Base-by-base conservation (phyloP, 805 yeast genomes). In the Candida endomychidarum region DNA sequence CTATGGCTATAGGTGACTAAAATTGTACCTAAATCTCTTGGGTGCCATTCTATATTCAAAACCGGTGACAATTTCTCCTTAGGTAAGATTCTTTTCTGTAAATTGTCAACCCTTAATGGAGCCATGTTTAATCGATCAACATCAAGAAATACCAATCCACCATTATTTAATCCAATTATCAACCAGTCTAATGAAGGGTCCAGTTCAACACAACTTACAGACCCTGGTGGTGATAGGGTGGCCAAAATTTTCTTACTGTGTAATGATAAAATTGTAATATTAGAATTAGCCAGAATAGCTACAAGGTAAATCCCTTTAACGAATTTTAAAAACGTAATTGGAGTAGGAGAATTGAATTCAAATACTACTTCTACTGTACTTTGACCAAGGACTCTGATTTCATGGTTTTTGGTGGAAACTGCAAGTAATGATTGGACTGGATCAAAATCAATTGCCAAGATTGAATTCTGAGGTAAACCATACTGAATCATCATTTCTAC, bases 141-240 rank as follows among this genome's bases (percentile, higher is more conserved):
- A 58, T 93, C 96, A 55, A 75, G 91, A 7, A 83, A 80, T 21
- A 79, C 60, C 1, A 85, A 61, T 2, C 77, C 59, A 1, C 99
- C 99, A 57, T 81, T 88, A 34, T 78, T 74, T 38, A 87, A 65
- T 3, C 98, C 99, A 15, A 91, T 53, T 32, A 83, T 71, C 11
- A 91, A 63, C 87, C 93, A 93, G 60, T 90, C 97, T 48, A 93
- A 59, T 0, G 95, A 74, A 2, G 97, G 96, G 53, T 93, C 99
- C 1, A 84, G 61, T 43, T 78, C 93, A 10, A 82, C 67, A 2
- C 86, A 73, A 1, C 86, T 72, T n/a, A 90, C 74, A 9, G 75
- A 70, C 1, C 85, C 81, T 1, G 85, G 83, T 1, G 87, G 75
- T 44, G 75, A 72, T 50, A 77, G 77, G 1, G 79, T 74, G 15